These are phyloP conservation scores for Vaccinium macrocarpon DNA, from an alignment of 148 eudicot species.

Conservation along the genomic window DNA sequence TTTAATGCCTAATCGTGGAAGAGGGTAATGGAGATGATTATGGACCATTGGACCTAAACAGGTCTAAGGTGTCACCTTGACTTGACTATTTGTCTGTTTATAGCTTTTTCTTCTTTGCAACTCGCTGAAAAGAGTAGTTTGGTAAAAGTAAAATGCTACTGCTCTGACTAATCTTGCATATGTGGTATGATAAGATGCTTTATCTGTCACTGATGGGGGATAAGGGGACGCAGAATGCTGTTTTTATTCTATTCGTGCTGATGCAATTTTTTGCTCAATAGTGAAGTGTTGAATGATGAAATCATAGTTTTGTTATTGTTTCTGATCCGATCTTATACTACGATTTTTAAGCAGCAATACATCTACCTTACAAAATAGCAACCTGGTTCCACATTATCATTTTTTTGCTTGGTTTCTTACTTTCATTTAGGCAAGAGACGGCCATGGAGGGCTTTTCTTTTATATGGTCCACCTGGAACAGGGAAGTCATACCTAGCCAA, in stretches of 20 bases:
- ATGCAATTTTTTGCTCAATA: background rate
- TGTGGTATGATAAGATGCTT: background rate
- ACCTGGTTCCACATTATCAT: background rate
- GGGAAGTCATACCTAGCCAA: conserved; percentile 97
- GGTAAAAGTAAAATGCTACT: too few species aligned
- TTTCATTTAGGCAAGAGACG: conserved; percentile 71
- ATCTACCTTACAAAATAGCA: background rate
- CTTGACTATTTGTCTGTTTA: background rate
- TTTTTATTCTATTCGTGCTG: background rate
- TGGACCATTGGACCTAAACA: conserved; percentile 1
- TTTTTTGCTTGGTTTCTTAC: conserved; percentile 7
- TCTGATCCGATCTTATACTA: background rate
- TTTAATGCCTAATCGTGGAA: background rate
- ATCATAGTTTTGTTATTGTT: background rate
- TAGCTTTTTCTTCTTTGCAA: background rate
- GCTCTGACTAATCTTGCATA: background rate
- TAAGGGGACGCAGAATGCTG: background rate
- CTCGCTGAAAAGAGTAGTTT: background rate
- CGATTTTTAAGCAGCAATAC: background rate
- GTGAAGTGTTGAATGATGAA: background rate
- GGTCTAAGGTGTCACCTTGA: background rate
- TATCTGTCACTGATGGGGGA: background rate
- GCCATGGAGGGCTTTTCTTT: conserved; percentile 98
- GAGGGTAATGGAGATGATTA: background rate
- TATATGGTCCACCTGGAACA: conserved; percentile 98